These are phyloP conservation scores for Gliomastix tumulicola DNA, from an alignment of 2,329 filamentous ascomycete species.

Conservation along the genomic window DNA sequence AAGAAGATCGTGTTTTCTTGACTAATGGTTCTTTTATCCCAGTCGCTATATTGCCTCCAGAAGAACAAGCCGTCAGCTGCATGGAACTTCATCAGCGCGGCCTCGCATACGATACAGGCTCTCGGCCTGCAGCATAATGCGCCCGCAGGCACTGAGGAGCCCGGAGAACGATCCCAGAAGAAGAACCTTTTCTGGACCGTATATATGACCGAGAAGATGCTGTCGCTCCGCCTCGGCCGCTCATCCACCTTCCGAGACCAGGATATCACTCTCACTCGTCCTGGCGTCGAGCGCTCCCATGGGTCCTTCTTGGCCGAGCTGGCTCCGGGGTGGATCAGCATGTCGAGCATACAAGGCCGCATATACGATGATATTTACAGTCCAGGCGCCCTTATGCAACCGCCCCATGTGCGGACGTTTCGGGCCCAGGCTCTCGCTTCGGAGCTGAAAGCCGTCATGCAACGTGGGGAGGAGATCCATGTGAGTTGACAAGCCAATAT, in stretches of 20 bases:
- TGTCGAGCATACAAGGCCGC: constrained; percentile 11
- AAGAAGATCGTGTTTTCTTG: background rate
- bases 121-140: constrained; percentile 12
- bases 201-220: constrained; percentile 14
- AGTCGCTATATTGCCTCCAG: constrained; percentile 11
- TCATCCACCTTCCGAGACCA: constrained; percentile 15
- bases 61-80: constrained; percentile 10
- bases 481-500: too few relatives aligned
- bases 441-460: background rate
- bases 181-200: constrained; percentile 15
- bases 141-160: constrained; percentile 5
- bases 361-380: constrained; percentile 19
- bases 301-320: constrained; percentile 2
- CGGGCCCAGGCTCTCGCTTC: constrained; percentile 8
- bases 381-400: constrained; percentile 11
- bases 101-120: constrained; percentile 9
- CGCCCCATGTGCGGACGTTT: constrained; percentile 8
- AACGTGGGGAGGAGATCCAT: background rate
- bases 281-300: background rate
- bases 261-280: constrained; percentile 13
- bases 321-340: constrained; percentile 6
- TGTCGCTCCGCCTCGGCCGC: constrained; percentile 15
- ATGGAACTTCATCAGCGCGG: constrained; percentile 12
- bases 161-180: constrained; percentile 6
- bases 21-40: background rate